A percentile compares a stretch with the other conserved stretches of the same genome.
Evolutionary conservation across 73 alveolate genomes (phyloP).

Genomic region (Vitrella brassicaformis): DNA sequence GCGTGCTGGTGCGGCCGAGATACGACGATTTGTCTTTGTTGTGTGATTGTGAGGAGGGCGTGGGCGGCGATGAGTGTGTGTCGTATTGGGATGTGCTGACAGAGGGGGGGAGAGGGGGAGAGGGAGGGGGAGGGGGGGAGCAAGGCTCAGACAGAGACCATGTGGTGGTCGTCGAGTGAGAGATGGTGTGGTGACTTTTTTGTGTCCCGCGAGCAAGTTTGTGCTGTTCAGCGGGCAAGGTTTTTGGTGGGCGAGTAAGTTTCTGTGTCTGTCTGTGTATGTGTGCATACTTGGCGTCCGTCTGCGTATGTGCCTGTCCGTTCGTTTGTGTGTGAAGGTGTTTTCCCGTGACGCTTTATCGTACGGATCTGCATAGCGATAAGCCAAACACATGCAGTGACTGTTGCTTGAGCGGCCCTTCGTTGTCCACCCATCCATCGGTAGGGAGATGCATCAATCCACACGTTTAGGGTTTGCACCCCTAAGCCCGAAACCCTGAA

Average conservation of each 20-base stretch:
- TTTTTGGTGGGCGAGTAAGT: too few species aligned
- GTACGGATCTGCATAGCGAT: too few species aligned
- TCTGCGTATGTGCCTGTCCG: not conserved
- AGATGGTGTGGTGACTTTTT: not conserved
- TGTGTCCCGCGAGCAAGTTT: not conserved
- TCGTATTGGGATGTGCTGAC: not conserved
- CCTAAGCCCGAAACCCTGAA: too few species aligned
- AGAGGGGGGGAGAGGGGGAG: not conserved
- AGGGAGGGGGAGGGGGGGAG: not conserved
- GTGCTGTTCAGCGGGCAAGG: too few species aligned
- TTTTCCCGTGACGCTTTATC: too few species aligned
- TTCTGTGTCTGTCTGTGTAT: not conserved
- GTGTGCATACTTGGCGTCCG: not conserved
- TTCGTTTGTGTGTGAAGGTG: not conserved
- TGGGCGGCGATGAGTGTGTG: not conserved
- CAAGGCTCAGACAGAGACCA: not conserved
- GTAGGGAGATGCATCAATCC: too few species aligned
- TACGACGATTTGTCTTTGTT: not conserved
- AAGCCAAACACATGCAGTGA: too few species aligned
- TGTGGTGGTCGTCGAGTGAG: too few species aligned
- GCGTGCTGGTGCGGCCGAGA: not conserved
- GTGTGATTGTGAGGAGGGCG: too few species aligned
- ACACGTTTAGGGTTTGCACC: too few species aligned
- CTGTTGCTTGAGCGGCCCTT: too few species aligned
- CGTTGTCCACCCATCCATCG: too few species aligned